phyloP scores from a whole-genome alignment of 23 red algal species.

The Gracilaria gracilis region DNA sequence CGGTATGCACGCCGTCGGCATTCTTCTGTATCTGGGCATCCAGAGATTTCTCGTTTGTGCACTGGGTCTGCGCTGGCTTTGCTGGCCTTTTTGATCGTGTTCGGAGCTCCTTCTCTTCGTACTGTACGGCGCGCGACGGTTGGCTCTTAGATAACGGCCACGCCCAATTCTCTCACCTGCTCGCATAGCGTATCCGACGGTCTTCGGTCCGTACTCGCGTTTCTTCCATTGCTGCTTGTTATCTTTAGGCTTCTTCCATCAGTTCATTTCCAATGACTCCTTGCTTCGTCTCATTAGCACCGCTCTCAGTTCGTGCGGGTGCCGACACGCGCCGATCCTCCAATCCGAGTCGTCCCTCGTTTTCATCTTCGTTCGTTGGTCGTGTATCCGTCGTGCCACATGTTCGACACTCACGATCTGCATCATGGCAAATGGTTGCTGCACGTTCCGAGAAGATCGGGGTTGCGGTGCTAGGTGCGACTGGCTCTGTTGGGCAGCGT shows the following conservation, averaged over 20 bases:
- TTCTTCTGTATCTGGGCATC: background rate
- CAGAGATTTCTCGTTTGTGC: background rate
- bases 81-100: background rate
- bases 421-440: background rate
- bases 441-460: slow-evolving; percentile 56
- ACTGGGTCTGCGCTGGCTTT: slow-evolving; percentile 5
- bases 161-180: no score
- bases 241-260: background rate
- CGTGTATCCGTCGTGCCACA: background rate
- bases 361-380: background rate
- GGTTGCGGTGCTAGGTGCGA: slow-evolving; percentile 91
- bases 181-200: background rate
- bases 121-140: background rate
- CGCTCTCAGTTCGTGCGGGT: background rate
- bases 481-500: slow-evolving; percentile 95
- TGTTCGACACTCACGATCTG: background rate
- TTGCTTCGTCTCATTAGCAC: background rate
- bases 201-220: background rate
- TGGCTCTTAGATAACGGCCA: background rate
- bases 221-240: background rate
- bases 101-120: no score
- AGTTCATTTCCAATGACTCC: background rate
- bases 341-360: no score
- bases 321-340: background rate
- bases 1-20: no score